These are phyloP conservation scores for Naganishia sp. DNA, from an alignment of 1,284 basidiomycete genomes.

Conservation along the genomic window DNA sequence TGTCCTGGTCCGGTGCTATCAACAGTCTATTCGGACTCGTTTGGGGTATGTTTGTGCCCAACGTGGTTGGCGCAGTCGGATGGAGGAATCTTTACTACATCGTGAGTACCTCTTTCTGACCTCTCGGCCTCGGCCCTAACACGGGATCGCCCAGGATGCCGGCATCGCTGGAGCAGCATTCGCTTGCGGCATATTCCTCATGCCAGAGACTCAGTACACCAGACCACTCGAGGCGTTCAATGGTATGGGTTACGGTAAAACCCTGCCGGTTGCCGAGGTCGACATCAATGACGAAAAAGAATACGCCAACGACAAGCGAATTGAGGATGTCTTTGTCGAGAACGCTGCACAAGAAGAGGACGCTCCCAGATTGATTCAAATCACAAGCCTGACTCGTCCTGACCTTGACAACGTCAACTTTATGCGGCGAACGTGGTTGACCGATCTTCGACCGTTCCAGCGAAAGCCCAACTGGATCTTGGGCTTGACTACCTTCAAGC, in stretches of 20 bases:
- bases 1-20: conserved; percentile 11
- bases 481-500: conserved; percentile 18
- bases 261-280: conserved; percentile 1
- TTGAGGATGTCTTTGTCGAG: conserved; percentile 10
- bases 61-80: conserved; percentile 8
- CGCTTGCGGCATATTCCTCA: conserved; percentile 6
- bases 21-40: conserved; percentile 16
- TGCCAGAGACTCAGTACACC: conserved; percentile 10
- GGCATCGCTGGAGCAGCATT: conserved; percentile 13
- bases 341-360: neutral
- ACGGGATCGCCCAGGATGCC: neutral
- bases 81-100: conserved; percentile 12
- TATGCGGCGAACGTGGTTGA: conserved; percentile 16
- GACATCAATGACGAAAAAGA: conserved; percentile 5
- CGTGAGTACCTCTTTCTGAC: conserved; percentile 4
- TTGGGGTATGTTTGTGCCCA: conserved; percentile 15
- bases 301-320: conserved; percentile 1
- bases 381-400: conserved; percentile 10
- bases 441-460: conserved; percentile 17
- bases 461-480: conserved; percentile 1
- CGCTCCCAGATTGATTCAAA: conserved; percentile 4
- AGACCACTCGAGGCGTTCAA: conserved; percentile 14
- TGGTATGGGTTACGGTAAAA: conserved; percentile 17
- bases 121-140: neutral
- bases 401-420: conserved; percentile 10